These are phyloP conservation scores for Dryadomyces quercivorus DNA, from an alignment of 2,329 filamentous ascomycete genomes.

Conservation along the genomic window DNA sequence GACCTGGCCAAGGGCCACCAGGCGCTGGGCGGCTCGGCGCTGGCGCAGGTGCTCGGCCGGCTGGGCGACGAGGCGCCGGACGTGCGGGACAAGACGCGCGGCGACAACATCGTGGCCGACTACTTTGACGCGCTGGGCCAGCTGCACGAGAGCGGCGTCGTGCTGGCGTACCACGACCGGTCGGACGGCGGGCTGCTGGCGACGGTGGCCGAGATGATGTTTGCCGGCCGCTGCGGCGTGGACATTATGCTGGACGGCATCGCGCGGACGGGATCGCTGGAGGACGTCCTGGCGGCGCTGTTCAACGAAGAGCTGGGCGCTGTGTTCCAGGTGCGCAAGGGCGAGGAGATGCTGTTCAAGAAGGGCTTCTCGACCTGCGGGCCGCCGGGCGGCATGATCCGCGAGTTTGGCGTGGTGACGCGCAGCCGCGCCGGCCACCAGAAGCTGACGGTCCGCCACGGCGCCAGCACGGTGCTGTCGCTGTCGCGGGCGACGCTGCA, in stretches of 20 bases:
- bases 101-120: constrained; percentile 38
- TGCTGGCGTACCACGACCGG: constrained; percentile 88
- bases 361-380: constrained; percentile 86
- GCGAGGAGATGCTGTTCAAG: constrained; percentile 74
- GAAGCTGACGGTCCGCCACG: constrained; percentile 63
- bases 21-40: constrained; percentile 77
- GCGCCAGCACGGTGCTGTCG: constrained; percentile 54
- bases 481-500: constrained; percentile 64
- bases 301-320: constrained; percentile 97
- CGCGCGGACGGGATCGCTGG: constrained; percentile 46
- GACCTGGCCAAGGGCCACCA: constrained; percentile 74
- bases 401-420: constrained; percentile 70
- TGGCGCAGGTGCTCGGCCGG: constrained; percentile 81
- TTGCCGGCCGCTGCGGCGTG: constrained; percentile 81
- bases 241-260: constrained; percentile 74
- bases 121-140: constrained; percentile 78
- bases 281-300: constrained; percentile 60
- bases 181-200: constrained; percentile 90
- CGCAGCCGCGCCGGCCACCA: constrained; percentile 40
- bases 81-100: constrained; percentile 47
- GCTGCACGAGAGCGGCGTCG: constrained; percentile 46
- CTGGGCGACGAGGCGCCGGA: constrained; percentile 78
- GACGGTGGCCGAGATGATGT: constrained; percentile 93
- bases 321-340: constrained; percentile 85
- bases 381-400: constrained; percentile 67